A percentile compares a stretch with the other conserved stretches of the same genome.
phyloP scores from a whole-genome alignment of 1,284 basidiomycete species.

The Sparassis latifolia region DNA sequence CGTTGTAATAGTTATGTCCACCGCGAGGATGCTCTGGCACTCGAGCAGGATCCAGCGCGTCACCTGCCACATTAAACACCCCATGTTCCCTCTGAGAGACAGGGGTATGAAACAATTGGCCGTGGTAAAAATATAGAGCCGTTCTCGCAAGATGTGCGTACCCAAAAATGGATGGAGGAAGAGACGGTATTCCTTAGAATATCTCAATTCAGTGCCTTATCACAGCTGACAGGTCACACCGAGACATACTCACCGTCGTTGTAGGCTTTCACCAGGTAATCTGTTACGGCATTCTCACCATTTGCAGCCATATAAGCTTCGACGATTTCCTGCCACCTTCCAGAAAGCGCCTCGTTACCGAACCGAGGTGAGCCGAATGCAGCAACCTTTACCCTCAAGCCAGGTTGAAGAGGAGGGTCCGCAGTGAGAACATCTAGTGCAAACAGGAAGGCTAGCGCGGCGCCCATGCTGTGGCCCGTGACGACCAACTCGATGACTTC shows the following conservation, averaged over 20 bases:
- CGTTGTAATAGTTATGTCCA: slow-evolving; percentile 56
- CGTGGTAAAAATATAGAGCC: slow-evolving; percentile 42
- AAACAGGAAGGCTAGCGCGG: slow-evolving; percentile 39
- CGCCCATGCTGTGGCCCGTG: slow-evolving; percentile 39
- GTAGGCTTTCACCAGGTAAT: slow-evolving; percentile 46
- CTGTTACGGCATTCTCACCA: slow-evolving; percentile 33
- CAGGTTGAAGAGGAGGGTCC: slow-evolving; percentile 18
- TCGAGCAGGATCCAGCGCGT: slow-evolving; percentile 12
- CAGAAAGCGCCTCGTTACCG: slow-evolving; percentile 36
- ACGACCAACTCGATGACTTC: slow-evolving; percentile 34
- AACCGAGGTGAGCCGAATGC: slow-evolving; percentile 44
- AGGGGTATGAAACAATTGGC: slow-evolving; percentile 40
- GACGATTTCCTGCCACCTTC: slow-evolving; percentile 34
- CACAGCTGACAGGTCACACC: background rate
- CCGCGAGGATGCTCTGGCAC: slow-evolving; percentile 31
- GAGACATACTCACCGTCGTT: slow-evolving; percentile 40
- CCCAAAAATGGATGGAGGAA: slow-evolving; percentile 43
- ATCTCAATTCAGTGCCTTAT: background rate
- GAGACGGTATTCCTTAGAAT: slow-evolving; percentile 40
- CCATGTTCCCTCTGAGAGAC: slow-evolving; percentile 37
- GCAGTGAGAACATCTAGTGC: slow-evolving; percentile 36
- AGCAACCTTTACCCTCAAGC: slow-evolving; percentile 32
- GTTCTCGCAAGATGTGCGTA: slow-evolving; percentile 42
- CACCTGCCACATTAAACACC: slow-evolving; percentile 30
- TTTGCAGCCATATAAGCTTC: slow-evolving; percentile 26